Evolutionary conservation across 176 grass and related monocot genomes (phyloP).

Genomic region (Zizania latifolia): DNA sequence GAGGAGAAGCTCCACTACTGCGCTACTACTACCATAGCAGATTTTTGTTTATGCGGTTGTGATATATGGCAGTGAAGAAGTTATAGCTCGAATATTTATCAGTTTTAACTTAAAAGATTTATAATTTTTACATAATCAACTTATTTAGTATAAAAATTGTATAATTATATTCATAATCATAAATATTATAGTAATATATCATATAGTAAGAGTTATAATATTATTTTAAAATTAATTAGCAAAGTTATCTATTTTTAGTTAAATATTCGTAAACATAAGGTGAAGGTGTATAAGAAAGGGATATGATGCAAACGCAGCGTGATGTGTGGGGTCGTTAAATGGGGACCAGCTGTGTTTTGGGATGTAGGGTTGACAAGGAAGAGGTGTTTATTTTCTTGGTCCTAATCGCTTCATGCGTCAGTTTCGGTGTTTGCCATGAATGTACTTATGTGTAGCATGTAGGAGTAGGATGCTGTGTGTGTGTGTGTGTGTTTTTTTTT

Average conservation of each 20-base stretch:
- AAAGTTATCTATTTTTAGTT: no score
- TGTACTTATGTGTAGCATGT: background rate
- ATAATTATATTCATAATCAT: no score
- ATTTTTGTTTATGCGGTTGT: background rate
- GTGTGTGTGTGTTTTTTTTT: background rate
- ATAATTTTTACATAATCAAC: no score
- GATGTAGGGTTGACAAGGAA: constrained; percentile 28
- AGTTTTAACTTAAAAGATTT: no score
- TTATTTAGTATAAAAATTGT: no score
- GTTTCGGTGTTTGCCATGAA: constrained; percentile 12
- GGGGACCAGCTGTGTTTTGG: constrained; percentile 26
- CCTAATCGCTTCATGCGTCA: background rate
- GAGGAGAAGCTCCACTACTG: background rate
- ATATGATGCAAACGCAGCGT: constrained; percentile 9
- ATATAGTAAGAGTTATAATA: no score
- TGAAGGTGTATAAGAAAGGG: constrained; percentile 21
- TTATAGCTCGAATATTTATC: no score
- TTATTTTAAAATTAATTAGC: no score
- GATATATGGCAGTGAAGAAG: background rate
- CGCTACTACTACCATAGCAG: background rate
- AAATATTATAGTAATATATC: no score
- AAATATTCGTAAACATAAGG: no score
- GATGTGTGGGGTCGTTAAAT: constrained; percentile 11
- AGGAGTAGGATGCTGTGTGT: background rate
- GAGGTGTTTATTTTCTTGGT: background rate